These are phyloP conservation scores for Nymphaea colorata DNA, from an alignment of 164 flowering plant species.

Conservation along the genomic window DNA sequence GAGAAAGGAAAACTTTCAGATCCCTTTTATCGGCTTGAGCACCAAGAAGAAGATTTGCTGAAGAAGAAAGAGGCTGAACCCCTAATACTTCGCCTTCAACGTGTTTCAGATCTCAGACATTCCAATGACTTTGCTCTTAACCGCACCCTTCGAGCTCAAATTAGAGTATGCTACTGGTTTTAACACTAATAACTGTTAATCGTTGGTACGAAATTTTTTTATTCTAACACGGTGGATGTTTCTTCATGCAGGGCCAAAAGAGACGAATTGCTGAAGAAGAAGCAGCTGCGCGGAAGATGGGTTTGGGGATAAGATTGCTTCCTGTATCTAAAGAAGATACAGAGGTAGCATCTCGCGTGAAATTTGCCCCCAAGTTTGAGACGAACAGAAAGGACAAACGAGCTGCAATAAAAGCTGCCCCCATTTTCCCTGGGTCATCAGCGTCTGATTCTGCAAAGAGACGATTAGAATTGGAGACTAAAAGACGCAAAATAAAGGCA, in stretches of 20 bases:
- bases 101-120: constrained; percentile 74
- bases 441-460: constrained; percentile 24
- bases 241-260: constrained; percentile 46
- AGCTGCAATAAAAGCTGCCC: constrained; percentile 52
- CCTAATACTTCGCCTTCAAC: constrained; percentile 75
- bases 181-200: constrained; percentile 1
- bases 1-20: constrained; percentile 84
- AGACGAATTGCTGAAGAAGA: constrained; percentile 89
- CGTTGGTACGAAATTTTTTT: neutral
- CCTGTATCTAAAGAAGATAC: constrained; percentile 59
- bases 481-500: constrained; percentile 64
- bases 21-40: constrained; percentile 98
- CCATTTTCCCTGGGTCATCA: constrained; percentile 49
- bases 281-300: constrained; percentile 44
- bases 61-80: constrained; percentile 98
- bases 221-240: neutral
- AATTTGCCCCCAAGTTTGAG: constrained; percentile 59
- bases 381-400: constrained; percentile 58
- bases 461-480: constrained; percentile 45
- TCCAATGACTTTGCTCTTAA: constrained; percentile 77
- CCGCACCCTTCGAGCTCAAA: constrained; percentile 61
- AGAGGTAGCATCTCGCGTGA: constrained; percentile 43
- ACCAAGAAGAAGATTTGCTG: constrained; percentile 73
- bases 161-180: constrained; percentile 35
- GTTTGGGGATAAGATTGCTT: constrained; percentile 66